A percentile compares a stretch with the other conserved stretches of the same genome.
These are phyloP conservation scores for Volvox carteri DNA, from an alignment of 163 green algal genomes.

Conservation along the genomic window DNA sequence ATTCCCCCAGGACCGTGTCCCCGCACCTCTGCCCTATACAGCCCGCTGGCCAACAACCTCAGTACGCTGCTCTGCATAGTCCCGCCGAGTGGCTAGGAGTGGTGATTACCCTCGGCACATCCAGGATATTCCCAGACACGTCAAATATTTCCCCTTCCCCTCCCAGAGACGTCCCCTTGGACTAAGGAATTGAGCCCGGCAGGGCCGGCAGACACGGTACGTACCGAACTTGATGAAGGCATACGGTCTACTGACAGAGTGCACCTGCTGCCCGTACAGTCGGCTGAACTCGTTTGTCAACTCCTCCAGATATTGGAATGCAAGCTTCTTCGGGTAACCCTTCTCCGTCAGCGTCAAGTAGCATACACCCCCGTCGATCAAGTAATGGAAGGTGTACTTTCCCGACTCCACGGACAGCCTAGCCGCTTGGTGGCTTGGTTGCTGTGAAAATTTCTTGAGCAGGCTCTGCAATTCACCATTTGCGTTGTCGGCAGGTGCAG, in stretches of 20 bases:
- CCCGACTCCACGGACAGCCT: constrained; percentile 91
- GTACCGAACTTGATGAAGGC: constrained; percentile 99
- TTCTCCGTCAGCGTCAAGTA: constrained; percentile 95
- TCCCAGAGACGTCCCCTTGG: no score
- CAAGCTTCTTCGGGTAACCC: constrained; percentile 95
- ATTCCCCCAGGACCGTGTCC: no score
- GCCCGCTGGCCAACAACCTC: no score
- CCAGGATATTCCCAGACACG: no score
- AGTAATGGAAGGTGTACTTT: constrained; percentile 90
- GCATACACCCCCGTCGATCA: constrained; percentile 89
- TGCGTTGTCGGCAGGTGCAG: neutral
- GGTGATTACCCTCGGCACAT: no score
- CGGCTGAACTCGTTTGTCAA: constrained; percentile 94
- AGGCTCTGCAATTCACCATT: constrained; percentile 74
- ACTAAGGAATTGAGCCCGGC: no score
- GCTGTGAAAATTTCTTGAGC: constrained; percentile 89
- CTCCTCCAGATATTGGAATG: constrained; percentile 98
- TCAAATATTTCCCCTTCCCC: no score
- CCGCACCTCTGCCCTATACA: no score
- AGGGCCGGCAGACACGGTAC: constrained; percentile 19
- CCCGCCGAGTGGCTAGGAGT: no score
- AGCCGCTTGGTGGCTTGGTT: constrained; percentile 63
- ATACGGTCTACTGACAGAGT: constrained; percentile 94
- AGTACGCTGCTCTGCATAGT: no score
- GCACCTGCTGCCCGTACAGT: constrained; percentile 90